A percentile compares a stretch with the other conserved stretches of the same genome.
phyloP scores from a whole-genome alignment of 345 rosid genomes.

The Hibiscus mutabilis region DNA sequence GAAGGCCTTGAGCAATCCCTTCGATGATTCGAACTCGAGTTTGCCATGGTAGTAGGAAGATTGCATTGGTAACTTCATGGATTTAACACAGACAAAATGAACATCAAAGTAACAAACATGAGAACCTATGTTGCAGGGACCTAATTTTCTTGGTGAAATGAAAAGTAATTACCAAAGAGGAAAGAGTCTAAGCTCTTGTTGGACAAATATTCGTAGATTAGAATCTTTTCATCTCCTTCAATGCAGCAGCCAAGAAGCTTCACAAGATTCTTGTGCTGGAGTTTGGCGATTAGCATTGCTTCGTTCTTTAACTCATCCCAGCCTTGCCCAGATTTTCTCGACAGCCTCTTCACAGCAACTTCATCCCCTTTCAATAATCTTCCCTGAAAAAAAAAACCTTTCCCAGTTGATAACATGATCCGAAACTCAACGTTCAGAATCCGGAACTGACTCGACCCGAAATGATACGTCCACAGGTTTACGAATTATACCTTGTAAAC shows the following conservation, averaged over 20 bases:
- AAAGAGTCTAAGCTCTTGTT: constrained; percentile 5
- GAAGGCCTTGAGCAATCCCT: constrained; percentile 33
- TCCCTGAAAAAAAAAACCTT: neutral
- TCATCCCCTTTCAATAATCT: neutral
- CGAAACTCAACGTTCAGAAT: too few species aligned
- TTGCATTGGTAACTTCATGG: neutral
- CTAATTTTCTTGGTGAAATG: neutral
- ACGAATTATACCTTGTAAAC: constrained; percentile 2
- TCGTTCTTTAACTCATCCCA: neutral
- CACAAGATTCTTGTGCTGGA: constrained; percentile 4
- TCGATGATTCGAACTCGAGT: constrained; percentile 21
- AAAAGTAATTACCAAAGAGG: constrained; percentile 1
- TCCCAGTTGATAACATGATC: neutral
- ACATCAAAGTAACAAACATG: neutral
- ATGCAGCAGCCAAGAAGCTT: constrained; percentile 9
- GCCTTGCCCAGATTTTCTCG: constrained; percentile 1
- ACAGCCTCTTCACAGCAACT: constrained; percentile 5
- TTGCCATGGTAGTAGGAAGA: neutral
- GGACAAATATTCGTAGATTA: neutral
- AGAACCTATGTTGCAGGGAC: neutral
- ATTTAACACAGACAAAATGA: neutral
- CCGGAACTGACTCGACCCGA: too few species aligned
- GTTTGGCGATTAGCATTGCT: constrained; percentile 1
- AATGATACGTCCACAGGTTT: too few species aligned
- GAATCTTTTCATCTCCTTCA: constrained; percentile 4